phyloP scores from a whole-genome alignment of 78 protist species.

The Pelomyxa schiedti region DNA sequence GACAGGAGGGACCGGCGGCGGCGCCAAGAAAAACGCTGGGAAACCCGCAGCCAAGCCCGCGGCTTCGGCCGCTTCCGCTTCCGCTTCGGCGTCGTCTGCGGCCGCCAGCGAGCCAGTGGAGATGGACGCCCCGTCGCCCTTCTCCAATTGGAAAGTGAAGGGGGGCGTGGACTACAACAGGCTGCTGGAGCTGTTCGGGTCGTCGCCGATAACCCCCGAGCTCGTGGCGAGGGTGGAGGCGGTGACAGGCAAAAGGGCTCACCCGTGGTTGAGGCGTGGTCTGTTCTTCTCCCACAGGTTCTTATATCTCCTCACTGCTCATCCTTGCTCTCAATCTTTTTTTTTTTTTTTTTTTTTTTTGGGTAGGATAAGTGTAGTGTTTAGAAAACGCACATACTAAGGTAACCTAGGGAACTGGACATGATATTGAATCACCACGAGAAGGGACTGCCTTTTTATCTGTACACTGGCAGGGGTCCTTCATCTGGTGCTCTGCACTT shows the following conservation, averaged over 20 bases:
- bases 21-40: too few relatives aligned
- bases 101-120: too few relatives aligned
- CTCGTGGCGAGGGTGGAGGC: constrained; percentile 67
- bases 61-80: too few relatives aligned
- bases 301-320: too few relatives aligned
- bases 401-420: constrained; percentile 54
- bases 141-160: constrained; percentile 32
- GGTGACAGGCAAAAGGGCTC: constrained; percentile 70
- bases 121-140: too few relatives aligned
- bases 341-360: not conserved
- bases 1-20: too few relatives aligned
- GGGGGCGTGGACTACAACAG: constrained; percentile 81
- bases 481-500: constrained; percentile 87
- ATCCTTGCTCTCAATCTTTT: not conserved
- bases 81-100: too few relatives aligned
- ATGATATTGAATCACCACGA: constrained; percentile 68
- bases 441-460: constrained; percentile 81
- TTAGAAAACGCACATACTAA: not conserved
- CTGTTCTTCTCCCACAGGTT: constrained; percentile 83
- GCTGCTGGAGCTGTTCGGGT: constrained; percentile 71
- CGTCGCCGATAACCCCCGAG: constrained; percentile 25
- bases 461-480: constrained; percentile 99
- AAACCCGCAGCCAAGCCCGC: too few relatives aligned
- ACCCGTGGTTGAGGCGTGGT: constrained; percentile 66
- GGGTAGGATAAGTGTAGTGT: not conserved